Base-by-base conservation (phyloP, 208 protist genomes). In the Acanthamoeba quina region DNA sequence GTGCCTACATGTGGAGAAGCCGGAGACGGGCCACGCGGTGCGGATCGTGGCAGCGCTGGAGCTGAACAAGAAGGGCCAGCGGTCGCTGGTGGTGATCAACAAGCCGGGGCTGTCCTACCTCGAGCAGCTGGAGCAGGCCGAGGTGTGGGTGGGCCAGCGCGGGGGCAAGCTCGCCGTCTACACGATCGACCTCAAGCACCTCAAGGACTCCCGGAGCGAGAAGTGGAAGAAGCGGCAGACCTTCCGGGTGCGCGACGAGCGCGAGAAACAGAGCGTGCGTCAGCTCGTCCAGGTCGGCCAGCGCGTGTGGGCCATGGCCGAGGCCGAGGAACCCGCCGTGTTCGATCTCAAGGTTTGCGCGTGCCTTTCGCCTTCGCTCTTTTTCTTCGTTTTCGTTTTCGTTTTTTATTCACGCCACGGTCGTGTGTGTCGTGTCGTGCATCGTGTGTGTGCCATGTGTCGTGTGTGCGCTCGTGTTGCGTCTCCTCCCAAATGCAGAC, bases 211-310 rank as follows among this genome's bases (percentile, higher is more conserved):
- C 6, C 70, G 70, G 7, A 80, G 41, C 37, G 70, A 80, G 41
- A 80, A 80, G 70, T 80, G 70, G 70, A 80, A 80, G 70, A 80
- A 80, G 70, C 70, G 29, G 7, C 70, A 52, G 31, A 19, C 70
- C n/a, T n/a, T 80, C 21, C 70, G 70, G 34, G 70, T 80, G 9
- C n/a, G 37, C 17, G 70, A 80, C 70, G 70, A 80, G 37, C 70
- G 70, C 70, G 70, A 80, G 70, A 80, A 80, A 37, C 70, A 80
- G 70, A 80, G 70, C 70, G 70, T 80, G 70, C 70, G 70, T 3
- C 70, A 80, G 70, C 70, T 80, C 37, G 15, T 80, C 37, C 70
- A 80, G 70, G 70, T 80, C 70, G 70, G 70, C 26, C 70, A 80
- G 70, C 70, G 70, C 37, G 70, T 80, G 70, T 80, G 70, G 70